A percentile compares a stretch with the other conserved stretches of the same genome.
These are phyloP conservation scores for Cordyceps militaris DNA, from an alignment of 2,329 filamentous ascomycete genomes.

Conservation along the genomic window DNA sequence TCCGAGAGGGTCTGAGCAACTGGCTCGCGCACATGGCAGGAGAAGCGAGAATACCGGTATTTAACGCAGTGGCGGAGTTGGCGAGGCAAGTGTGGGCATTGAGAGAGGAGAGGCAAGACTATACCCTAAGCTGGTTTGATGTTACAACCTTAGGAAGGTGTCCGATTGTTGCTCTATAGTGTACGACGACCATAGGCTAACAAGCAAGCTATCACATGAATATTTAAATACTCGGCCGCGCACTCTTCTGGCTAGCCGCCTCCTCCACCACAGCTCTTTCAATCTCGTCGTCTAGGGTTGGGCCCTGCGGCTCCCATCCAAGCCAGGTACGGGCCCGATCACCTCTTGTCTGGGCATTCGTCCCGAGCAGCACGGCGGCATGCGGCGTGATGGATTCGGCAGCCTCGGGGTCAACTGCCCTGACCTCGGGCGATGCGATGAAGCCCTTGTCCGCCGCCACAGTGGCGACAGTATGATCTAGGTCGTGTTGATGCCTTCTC, in stretches of 20 bases:
- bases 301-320: slow-evolving; percentile 4
- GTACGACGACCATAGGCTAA: no score
- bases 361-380: slow-evolving; percentile 4
- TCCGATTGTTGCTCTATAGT: not conserved
- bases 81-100: not conserved
- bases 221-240: not conserved
- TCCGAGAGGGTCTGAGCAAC: not conserved
- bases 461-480: no score
- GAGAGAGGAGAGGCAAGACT: not conserved
- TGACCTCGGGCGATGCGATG: not conserved
- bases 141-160: not conserved
- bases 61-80: not conserved
- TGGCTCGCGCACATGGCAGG: not conserved
- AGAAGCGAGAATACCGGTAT: not conserved
- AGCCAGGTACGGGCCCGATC: slow-evolving; percentile 1
- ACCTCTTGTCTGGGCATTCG: slow-evolving; percentile 6
- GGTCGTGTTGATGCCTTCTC: no score
- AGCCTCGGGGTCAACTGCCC: not conserved
- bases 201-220: no score
- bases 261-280: not conserved
- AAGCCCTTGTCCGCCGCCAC: not conserved
- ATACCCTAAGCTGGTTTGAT: slow-evolving; percentile 5
- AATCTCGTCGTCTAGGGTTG: not conserved
- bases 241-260: not conserved
- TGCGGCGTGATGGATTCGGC: slow-evolving; percentile 2